phyloP scores from a whole-genome alignment of 2,329 filamentous ascomycete genomes.

The Aspergillus proliferans region DNA sequence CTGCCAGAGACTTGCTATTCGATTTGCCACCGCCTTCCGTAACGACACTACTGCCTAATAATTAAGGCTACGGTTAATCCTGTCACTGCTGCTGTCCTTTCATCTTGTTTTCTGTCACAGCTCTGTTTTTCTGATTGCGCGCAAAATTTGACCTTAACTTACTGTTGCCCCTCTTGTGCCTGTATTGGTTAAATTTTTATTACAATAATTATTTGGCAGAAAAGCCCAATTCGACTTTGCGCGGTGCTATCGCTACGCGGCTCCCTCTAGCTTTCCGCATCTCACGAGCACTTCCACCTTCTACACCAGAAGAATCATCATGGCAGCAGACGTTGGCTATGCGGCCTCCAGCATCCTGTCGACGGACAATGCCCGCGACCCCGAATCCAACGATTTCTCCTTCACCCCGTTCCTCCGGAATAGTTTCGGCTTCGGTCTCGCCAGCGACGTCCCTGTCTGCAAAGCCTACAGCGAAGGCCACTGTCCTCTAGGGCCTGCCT shows the following conservation, averaged over 20 bases:
- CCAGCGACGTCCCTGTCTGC: slow-evolving; percentile 72
- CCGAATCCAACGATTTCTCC: slow-evolving; percentile 61
- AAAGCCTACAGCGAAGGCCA: slow-evolving; percentile 78
- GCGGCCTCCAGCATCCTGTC: slow-evolving; percentile 30
- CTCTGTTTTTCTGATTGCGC: no score
- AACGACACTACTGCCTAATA: slow-evolving; percentile 2
- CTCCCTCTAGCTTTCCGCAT: neutral
- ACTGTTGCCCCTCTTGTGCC: no score
- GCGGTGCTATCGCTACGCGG: no score
- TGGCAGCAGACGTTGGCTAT: slow-evolving; percentile 30
- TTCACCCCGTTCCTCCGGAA: slow-evolving; percentile 80
- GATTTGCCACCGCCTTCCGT: slow-evolving; percentile 10
- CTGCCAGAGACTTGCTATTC: neutral
- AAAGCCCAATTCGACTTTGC: no score
- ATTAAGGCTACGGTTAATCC: slow-evolving; percentile 6
- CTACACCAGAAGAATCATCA: slow-evolving; percentile 9
- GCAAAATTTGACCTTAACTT: no score
- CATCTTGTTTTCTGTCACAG: neutral
- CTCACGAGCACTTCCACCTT: neutral
- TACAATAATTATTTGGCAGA: no score
- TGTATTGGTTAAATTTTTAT: no score
- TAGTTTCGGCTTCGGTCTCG: slow-evolving; percentile 78
- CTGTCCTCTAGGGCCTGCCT: slow-evolving; percentile 77
- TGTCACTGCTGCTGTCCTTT: neutral
- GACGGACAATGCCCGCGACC: slow-evolving; percentile 30